Base-by-base conservation (phyloP, 2,329 filamentous ascomycete species). In the Macrophomina phaseolina region DNA sequence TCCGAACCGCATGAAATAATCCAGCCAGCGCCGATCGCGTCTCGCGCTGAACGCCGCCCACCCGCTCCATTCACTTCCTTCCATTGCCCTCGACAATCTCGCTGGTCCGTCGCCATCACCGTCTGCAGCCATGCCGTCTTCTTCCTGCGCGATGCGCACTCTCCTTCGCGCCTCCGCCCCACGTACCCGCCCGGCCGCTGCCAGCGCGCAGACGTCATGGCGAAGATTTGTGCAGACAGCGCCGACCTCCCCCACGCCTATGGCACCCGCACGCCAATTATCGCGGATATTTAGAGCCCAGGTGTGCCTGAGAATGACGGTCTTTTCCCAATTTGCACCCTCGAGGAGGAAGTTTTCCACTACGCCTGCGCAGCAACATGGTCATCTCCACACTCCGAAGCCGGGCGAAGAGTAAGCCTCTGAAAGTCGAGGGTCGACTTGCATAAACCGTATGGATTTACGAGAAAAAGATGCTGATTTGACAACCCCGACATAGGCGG, bases 331-430 rank as follows among this genome's bases (percentile, higher is more conserved):
- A 32, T 67, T 66, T 32, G 42, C 67, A 53, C 69, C 62, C 18
- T 55, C 66, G 46, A 71, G 70, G 52, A 73, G 89, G 74, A 78
- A 77, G 64, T 95, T 97, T 77, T 91, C 90, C 49, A 87, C 85
- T 11, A 89, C 90, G 4, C 75, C 86, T 11, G 74, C 82, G 66
- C 79, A 81, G 64, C 81, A 78, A 60, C 95, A 99, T 79, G 93
- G 91, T 55, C 92, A 98, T 78, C 81, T 97, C 72, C 87, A 89
- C 66, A 87, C 91, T 36, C 94, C 95, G 1, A 94, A 94, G 80
- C 87, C 92, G 0, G 95, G 95, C 56, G 92, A 98, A 85, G 95
- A 97, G 92, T 96, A 83, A 76, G 90, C 81, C 63, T 42, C 56
- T 46, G 23, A 12, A n/a, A 7, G 45, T 11, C 14, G 36, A 4